Conservation (phyloP, 345 rosid genomes). For the Brassica incana region DNA sequence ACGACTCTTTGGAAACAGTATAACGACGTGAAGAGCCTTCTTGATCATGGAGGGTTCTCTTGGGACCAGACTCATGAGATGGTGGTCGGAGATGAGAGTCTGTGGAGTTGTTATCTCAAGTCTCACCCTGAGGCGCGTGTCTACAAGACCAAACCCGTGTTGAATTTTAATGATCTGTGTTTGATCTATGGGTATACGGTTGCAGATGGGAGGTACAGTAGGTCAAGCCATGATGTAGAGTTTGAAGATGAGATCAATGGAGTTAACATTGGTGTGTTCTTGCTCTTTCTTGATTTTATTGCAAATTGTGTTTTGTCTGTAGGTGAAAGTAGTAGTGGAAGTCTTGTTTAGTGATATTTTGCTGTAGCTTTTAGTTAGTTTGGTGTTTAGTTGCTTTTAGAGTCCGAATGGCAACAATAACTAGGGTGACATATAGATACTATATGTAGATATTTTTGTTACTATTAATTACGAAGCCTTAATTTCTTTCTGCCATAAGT, state of each 20-base stretch:
- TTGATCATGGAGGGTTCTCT: conserved; percentile 56
- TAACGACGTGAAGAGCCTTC: conserved; percentile 69
- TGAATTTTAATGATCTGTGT: conserved; percentile 72
- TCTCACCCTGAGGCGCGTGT: conserved; percentile 69
- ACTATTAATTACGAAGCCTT: background rate
- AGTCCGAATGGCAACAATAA: too few relatives aligned
- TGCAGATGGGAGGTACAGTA: conserved; percentile 93
- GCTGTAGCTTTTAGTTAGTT: background rate
- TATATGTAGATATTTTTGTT: too few relatives aligned
- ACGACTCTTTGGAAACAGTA: conserved; percentile 80
- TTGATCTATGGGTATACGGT: conserved; percentile 67
- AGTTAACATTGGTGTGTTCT: conserved; percentile 50
- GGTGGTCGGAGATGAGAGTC: conserved; percentile 66
- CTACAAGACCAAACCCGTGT: conserved; percentile 69
- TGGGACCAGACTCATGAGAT: conserved; percentile 78
- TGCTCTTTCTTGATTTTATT: background rate
- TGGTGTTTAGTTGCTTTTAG: background rate
- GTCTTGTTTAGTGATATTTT: background rate
- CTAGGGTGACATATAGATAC: background rate
- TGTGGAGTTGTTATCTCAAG: conserved; percentile 70
- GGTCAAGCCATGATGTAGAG: conserved; percentile 81
- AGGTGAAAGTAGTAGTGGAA: conserved; percentile 53
- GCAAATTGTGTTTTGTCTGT: conserved; percentile 4
- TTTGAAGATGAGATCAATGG: conserved; percentile 66
- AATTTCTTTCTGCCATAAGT: background rate